Base-by-base conservation (phyloP, 163 green algal genomes). In the Trebouxia gelatinosa region DNA sequence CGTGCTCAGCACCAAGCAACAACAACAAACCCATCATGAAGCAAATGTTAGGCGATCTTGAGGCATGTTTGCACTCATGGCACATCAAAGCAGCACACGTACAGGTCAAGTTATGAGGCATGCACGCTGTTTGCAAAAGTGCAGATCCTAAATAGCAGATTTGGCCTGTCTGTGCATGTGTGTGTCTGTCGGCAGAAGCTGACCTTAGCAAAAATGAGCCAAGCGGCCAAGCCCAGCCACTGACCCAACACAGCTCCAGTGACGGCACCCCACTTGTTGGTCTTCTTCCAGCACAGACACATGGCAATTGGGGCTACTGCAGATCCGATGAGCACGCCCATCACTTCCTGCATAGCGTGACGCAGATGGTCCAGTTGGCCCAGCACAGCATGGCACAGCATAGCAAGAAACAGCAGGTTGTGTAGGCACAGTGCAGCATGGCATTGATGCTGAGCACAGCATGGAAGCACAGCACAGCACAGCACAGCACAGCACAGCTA, bases 201-300 rank as follows among this genome's bases (percentile, higher is more conserved):
- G 2, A 76, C 68, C 39, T 76, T 79, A 65, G 71, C 78, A 70
- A 66, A 89, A 2, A 81, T 46, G 26, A 90, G 67, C 90, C 90
- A 94, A 40, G 84, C 76, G 13, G 89, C 85, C 5, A 94, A 66
- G 39, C 89, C 90, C 23, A 78, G 46, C n/a, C 85, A 64, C 34
- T 87, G 82, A 58, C 91, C 91, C 13, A 81, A 71, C 43, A 97
- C 62, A 40, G 91, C 84, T 31, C 92, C 92, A 28, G 78, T 78
- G 51, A 97, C 93, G 51, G 93, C 93, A 29, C 85, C 77, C 19
- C 72, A 82, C 31, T 87, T 90, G 38, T 83, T 90, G 85, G 51
- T 91, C 84, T 97, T 96, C 32, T 78, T 84, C 94, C 94, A 98
- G 5, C 91, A 92, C 17, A 98, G 88, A 29, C 84, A 90, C 26